A percentile compares a stretch with the other conserved stretches of the same genome.
phyloP scores from a whole-genome alignment of 306 rosid species.

The Herpetospermum pedunculosum region DNA sequence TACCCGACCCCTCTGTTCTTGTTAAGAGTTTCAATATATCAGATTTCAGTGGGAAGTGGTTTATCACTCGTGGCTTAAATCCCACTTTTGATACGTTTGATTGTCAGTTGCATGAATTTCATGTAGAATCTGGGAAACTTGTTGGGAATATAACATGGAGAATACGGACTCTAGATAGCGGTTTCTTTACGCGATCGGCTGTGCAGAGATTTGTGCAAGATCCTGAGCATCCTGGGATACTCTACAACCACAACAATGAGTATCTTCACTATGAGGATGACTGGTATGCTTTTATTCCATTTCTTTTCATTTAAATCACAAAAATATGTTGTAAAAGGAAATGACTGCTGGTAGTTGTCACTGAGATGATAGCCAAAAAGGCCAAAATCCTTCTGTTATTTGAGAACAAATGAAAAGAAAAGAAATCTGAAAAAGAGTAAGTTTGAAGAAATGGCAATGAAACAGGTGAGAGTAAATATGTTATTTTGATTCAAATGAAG shows the following conservation, averaged over 20 bases:
- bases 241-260: slow-evolving; percentile 86
- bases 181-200: slow-evolving; percentile 71
- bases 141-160: slow-evolving; percentile 84
- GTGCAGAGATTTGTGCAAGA: slow-evolving; percentile 79
- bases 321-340: background rate
- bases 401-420: background rate
- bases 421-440: background rate
- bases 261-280: slow-evolving; percentile 96
- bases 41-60: slow-evolving; percentile 90
- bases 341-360: background rate
- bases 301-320: background rate
- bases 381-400: background rate
- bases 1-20: slow-evolving; percentile 65
- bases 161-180: slow-evolving; percentile 72
- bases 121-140: slow-evolving; percentile 52
- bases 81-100: slow-evolving; percentile 77
- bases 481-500: background rate
- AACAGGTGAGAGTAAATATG: background rate
- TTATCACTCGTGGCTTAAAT: slow-evolving; percentile 77
- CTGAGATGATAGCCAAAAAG: background rate
- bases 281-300: slow-evolving; percentile 41
- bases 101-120: slow-evolving; percentile 85
- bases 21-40: slow-evolving; percentile 59
- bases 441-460: background rate
- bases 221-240: slow-evolving; percentile 65